Base-by-base conservation (phyloP, 345 rosid genomes). In the Eutrema yunnanense region DNA sequence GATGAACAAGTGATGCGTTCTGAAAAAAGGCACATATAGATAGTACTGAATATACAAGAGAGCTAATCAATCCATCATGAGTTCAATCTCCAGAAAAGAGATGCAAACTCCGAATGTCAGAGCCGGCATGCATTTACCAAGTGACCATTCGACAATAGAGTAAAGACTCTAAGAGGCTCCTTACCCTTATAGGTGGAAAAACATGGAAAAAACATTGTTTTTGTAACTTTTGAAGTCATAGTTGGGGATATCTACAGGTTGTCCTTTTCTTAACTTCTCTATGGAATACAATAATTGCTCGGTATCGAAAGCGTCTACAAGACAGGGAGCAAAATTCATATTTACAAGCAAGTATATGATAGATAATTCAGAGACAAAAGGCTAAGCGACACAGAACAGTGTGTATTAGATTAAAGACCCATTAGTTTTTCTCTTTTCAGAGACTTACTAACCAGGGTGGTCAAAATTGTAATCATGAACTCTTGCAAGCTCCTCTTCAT, bases 401-500 rank as follows among this genome's bases (percentile, higher is more conserved):
- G 4, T 6, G 50, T 13, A 12, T 11, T 12, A 22, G 34, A 59
- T 9, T 11, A 29, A 41, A 29, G 62, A 43, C 11, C 48, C 19
- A 58, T 48, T 38, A 27, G 49, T 33, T 9, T 34, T 49, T 32
- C 9, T 10, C 2, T 29, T 26, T 22, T 9, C 2, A 66, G 47
- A 64, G 29, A 53, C 11, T 60, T 72, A 71, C 92, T 88, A 81
- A 93, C 98, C 96, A 46, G 97, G 98, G 85, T 90, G 98, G 63
- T 93, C 98, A 83, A 90, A 93, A 86, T 93, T 93, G 85, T 90
- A 93, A 47, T 93, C 98, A 76, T 86, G 84, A 75, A 90, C 98
- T 76, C 80, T 81, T 30, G 58, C 54, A 80, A 93, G 92, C 83
- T 93, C 98, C 74, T 86, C 89, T 77, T 87, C 93, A 7, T 82